A percentile compares a stretch with the other conserved stretches of the same genome.
These are phyloP conservation scores for Pseudogymnoascus sp. DNA, from an alignment of 2,329 filamentous ascomycete species.

Conservation along the genomic window DNA sequence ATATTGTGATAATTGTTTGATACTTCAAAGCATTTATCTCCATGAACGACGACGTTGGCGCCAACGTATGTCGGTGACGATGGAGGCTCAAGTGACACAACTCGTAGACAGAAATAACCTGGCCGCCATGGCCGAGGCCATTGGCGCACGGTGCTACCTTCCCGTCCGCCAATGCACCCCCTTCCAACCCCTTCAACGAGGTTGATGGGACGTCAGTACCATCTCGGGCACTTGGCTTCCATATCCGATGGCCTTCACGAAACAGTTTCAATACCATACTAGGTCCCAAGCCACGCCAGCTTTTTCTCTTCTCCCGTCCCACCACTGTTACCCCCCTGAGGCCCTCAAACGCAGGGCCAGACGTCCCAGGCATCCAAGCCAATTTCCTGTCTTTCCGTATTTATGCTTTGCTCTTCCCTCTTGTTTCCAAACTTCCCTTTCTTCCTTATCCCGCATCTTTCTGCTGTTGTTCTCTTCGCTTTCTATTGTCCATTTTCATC, in stretches of 20 bases:
- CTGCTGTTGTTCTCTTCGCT: conserved; percentile 7
- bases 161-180: neutral
- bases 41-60: neutral
- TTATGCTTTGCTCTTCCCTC: conserved; percentile 11
- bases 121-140: neutral
- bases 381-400: neutral
- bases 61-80: neutral
- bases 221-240: neutral
- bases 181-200: neutral
- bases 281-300: conserved; percentile 7
- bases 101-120: neutral
- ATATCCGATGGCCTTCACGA: conserved; percentile 1
- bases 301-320: neutral
- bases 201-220: neutral
- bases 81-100: conserved; percentile 2
- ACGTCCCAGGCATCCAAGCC: neutral
- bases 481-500: conserved; percentile 10
- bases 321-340: neutral
- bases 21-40: neutral
- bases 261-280: conserved; percentile 8
- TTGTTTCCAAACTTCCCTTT: conserved; percentile 8
- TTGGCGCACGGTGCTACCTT: neutral
- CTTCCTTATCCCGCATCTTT: conserved; percentile 8
- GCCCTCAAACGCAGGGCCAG: neutral
- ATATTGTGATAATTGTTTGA: conserved; percentile 2